phyloP scores from a whole-genome alignment of 164 flowering plant species.

The Aristolochia contorta region DNA sequence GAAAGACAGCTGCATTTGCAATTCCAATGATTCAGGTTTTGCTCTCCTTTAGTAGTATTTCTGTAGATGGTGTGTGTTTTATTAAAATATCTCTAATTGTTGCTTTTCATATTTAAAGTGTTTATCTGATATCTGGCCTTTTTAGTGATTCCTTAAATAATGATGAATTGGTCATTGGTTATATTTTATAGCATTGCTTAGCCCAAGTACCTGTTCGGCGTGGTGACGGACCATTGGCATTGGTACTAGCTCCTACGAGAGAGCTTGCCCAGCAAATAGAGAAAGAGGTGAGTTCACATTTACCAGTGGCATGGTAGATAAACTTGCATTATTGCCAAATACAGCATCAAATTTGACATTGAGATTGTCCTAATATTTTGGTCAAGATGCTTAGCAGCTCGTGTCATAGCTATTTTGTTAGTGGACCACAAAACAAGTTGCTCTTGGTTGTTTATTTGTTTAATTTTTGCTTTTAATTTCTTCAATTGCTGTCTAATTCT shows the following conservation, averaged over 20 bases:
- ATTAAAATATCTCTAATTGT: too few relatives aligned
- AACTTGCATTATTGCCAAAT: neutral
- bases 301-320: neutral
- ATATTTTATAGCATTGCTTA: conserved; percentile 40
- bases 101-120: too few relatives aligned
- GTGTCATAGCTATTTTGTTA: too few relatives aligned
- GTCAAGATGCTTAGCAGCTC: too few relatives aligned
- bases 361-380: too few relatives aligned
- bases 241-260: conserved; percentile 64
- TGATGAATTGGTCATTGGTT: neutral
- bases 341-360: too few relatives aligned
- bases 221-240: conserved; percentile 55
- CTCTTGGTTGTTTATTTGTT: too few relatives aligned
- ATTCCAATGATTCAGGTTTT: conserved; percentile 63
- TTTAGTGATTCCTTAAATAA: neutral
- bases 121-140: too few relatives aligned
- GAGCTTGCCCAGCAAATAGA: conserved; percentile 65
- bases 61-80: neutral
- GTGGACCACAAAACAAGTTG: too few relatives aligned
- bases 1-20: conserved; percentile 64
- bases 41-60: neutral
- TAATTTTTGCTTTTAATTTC: too few relatives aligned
- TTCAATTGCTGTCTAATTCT: too few relatives aligned
- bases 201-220: conserved; percentile 42
- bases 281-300: conserved; percentile 23